phyloP scores from a whole-genome alignment of 305 asterid species.

The Fraxinus platypoda region DNA sequence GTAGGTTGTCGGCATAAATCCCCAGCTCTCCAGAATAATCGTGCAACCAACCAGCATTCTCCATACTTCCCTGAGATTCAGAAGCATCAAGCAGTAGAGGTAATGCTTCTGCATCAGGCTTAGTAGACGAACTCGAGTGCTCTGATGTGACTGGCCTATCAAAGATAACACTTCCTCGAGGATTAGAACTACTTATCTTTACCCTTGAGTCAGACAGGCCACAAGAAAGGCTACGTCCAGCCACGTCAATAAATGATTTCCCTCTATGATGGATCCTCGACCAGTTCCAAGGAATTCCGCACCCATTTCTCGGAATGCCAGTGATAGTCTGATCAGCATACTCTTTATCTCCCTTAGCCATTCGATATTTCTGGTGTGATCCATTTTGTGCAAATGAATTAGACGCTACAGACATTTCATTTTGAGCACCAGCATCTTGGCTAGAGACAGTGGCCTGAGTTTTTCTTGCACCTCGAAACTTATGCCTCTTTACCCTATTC shows the following conservation, averaged over 20 bases:
- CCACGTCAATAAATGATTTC: conserved; percentile 77
- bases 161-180: conserved; percentile 41
- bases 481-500: conserved; percentile 61
- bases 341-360: conserved; percentile 42
- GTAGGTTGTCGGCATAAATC: conserved; percentile 67
- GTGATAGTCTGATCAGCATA: conserved; percentile 41
- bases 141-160: conserved; percentile 57
- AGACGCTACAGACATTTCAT: conserved; percentile 87
- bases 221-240: conserved; percentile 89
- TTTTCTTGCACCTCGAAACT: conserved; percentile 71
- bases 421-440: conserved; percentile 50
- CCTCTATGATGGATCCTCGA: conserved; percentile 85
- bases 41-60: conserved; percentile 67
- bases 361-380: conserved; percentile 34
- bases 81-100: conserved; percentile 80
- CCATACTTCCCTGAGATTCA: conserved; percentile 66
- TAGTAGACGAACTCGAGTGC: conserved; percentile 62
- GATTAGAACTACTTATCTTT: conserved; percentile 46
- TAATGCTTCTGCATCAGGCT: conserved; percentile 73
- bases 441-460: conserved; percentile 42
- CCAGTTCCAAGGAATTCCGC: conserved; percentile 98
- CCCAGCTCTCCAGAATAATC: conserved; percentile 92
- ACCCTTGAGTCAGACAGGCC: conserved; percentile 79
- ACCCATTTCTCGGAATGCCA: conserved; percentile 64
- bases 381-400: conserved; percentile 60